phyloP scores from a whole-genome alignment of 805 yeast species.

The Torulaspora franciscae region DNA sequence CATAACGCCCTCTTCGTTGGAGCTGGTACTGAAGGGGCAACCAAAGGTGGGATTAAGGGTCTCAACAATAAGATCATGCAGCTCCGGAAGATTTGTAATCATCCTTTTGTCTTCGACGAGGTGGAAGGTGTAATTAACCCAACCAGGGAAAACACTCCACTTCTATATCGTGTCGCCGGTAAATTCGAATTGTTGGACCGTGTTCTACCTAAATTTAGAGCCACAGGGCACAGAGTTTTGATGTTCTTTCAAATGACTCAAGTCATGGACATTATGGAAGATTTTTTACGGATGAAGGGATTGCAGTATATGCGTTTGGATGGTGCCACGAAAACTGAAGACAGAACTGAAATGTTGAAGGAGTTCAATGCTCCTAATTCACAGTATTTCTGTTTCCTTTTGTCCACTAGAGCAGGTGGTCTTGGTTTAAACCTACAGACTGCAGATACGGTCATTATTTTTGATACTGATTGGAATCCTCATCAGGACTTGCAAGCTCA shows the following conservation, averaged over 20 bases:
- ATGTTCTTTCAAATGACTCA: slow-evolving; percentile 87
- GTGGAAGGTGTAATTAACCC: slow-evolving; percentile 70
- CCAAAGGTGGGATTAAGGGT: slow-evolving; percentile 67
- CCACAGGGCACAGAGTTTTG: slow-evolving; percentile 70
- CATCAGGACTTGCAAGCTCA: slow-evolving; percentile 90
- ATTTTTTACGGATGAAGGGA: slow-evolving; percentile 60
- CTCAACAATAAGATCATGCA: slow-evolving; percentile 82
- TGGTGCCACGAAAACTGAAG: slow-evolving; percentile 82
- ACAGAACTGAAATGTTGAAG: slow-evolving; percentile 69
- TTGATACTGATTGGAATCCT: slow-evolving; percentile 89
- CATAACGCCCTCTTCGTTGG: slow-evolving; percentile 66
- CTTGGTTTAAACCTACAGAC: slow-evolving; percentile 81
- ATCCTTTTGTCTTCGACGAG: slow-evolving; percentile 82
- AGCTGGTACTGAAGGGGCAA: slow-evolving; percentile 49
- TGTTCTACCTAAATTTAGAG: slow-evolving; percentile 68
- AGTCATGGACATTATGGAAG: slow-evolving; percentile 88
- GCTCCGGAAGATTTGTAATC: slow-evolving; percentile 77
- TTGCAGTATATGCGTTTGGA: slow-evolving; percentile 73
- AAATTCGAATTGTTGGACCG: slow-evolving; percentile 76
- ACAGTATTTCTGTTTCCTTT: slow-evolving; percentile 69
- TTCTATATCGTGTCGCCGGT: slow-evolving; percentile 73
- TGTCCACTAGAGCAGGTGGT: slow-evolving; percentile 88
- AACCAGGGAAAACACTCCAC: slow-evolving; percentile 53
- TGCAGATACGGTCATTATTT: slow-evolving; percentile 81
- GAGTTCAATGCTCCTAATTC: slow-evolving; percentile 70